Percentiles rank a stretch among this genome's conserved stretches.
These are phyloP conservation scores for Stephania japonica DNA, from an alignment of 164 flowering plant genomes.

Conservation along the genomic window DNA sequence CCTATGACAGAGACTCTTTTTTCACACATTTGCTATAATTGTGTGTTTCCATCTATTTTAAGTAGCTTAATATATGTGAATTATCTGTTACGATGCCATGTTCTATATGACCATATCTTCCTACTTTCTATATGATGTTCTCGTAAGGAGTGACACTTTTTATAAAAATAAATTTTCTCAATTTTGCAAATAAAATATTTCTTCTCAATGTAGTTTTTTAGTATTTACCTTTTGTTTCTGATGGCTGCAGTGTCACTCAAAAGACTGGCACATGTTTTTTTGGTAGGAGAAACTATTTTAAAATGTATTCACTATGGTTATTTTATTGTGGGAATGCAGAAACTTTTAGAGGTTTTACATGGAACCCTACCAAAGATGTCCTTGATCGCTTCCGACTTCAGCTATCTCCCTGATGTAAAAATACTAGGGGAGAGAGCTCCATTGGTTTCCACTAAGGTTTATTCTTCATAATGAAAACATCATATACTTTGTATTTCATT, in stretches of 20 bases:
- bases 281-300: neutral
- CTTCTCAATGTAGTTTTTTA: too few relatives aligned
- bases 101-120: neutral
- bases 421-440: constrained; percentile 96
- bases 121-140: neutral
- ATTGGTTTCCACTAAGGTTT: constrained; percentile 84
- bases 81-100: too few relatives aligned
- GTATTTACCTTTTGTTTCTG: too few relatives aligned
- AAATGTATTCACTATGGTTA: constrained; percentile 3
- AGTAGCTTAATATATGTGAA: neutral
- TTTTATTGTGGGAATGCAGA: constrained; percentile 39
- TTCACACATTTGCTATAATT: neutral
- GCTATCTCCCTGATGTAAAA: constrained; percentile 90
- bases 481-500: neutral
- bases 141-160: neutral
- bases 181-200: neutral
- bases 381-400: constrained; percentile 92
- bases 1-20: neutral
- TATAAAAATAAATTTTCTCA: neutral
- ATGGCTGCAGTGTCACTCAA: too few relatives aligned
- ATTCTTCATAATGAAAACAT: constrained; percentile 1
- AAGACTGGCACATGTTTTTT: neutral
- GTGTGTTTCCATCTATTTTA: neutral
- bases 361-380: constrained; percentile 91
- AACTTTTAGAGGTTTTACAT: constrained; percentile 76